phyloP scores from a whole-genome alignment of 805 yeast genomes.

The Yarrowia sp. region DNA sequence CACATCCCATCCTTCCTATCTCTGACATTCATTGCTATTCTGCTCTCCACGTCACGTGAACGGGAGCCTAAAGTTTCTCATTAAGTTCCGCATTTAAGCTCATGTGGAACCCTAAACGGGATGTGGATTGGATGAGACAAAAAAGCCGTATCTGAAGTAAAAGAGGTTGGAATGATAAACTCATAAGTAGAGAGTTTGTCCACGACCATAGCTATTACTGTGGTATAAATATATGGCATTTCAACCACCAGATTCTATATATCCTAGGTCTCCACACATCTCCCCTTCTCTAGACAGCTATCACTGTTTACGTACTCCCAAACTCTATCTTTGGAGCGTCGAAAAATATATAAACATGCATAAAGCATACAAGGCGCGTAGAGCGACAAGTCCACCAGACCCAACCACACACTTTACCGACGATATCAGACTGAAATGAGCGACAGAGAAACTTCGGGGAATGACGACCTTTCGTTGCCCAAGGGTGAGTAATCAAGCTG shows the following conservation, averaged over 20 bases:
- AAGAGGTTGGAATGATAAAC: no score
- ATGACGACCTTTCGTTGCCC: conserved; percentile 40
- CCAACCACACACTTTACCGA: neutral
- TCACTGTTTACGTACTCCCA: neutral
- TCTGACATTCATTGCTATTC: no score
- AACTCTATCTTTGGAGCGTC: neutral
- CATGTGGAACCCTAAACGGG: neutral
- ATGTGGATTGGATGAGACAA: neutral
- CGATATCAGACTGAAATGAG: neutral
- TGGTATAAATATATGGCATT: no score
- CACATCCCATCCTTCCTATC: no score
- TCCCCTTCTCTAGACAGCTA: neutral
- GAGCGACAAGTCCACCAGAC: neutral
- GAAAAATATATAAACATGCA: conserved; percentile 24
- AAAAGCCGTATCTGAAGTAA: no score
- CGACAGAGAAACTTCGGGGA: conserved; percentile 30
- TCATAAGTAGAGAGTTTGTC: no score
- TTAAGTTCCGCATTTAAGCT: neutral
- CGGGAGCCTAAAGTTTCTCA: neutral
- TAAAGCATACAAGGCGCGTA: conserved; percentile 19
- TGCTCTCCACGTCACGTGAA: neutral
- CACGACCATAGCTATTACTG: no score
- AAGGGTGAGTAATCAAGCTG: conserved; percentile 28
- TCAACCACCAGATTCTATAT: no score
- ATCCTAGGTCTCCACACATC: no score